Evolutionary conservation across 1,139 yeast genomes (phyloP).

Genomic region (Saccharomyces hybrid): DNA sequence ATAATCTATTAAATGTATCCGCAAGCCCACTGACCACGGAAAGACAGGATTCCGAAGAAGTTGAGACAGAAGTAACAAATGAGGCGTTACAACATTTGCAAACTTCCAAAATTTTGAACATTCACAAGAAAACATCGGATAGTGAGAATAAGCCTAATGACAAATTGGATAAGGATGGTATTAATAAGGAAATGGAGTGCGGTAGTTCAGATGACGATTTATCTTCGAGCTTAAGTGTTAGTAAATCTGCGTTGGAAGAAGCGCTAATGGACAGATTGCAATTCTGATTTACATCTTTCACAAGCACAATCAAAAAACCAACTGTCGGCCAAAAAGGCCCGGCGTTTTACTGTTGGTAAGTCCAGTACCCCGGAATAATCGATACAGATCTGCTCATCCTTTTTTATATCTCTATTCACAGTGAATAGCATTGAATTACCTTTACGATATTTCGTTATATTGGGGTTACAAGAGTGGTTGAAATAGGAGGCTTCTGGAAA

Average conservation of each 20-base stretch:
- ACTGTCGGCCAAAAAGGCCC: slow-evolving; percentile 38
- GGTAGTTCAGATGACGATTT: slow-evolving; percentile 18
- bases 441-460: slow-evolving; percentile 34
- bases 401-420: slow-evolving; percentile 30
- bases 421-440: slow-evolving; percentile 34
- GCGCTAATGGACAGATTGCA: slow-evolving; percentile 34
- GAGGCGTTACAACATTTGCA: slow-evolving; percentile 20
- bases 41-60: background rate
- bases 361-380: slow-evolving; percentile 50
- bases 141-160: slow-evolving; percentile 7
- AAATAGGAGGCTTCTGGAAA: slow-evolving; percentile 63
- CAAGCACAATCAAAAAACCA: slow-evolving; percentile 63
- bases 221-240: slow-evolving; percentile 33
- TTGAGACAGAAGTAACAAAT: slow-evolving; percentile 9
- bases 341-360: slow-evolving; percentile 39
- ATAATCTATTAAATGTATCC: background rate
- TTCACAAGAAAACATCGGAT: slow-evolving; percentile 7
- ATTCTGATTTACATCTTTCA: slow-evolving; percentile 35
- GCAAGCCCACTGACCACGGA: background rate
- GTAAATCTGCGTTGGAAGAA: slow-evolving; percentile 41
- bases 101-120: slow-evolving; percentile 21
- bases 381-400: slow-evolving; percentile 51
- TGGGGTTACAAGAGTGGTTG: slow-evolving; percentile 59
- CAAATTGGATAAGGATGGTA: background rate
- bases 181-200: background rate